These are phyloP conservation scores for Leptographium wingfieldii DNA, from an alignment of 2,329 filamentous ascomycete genomes.

Conservation along the genomic window DNA sequence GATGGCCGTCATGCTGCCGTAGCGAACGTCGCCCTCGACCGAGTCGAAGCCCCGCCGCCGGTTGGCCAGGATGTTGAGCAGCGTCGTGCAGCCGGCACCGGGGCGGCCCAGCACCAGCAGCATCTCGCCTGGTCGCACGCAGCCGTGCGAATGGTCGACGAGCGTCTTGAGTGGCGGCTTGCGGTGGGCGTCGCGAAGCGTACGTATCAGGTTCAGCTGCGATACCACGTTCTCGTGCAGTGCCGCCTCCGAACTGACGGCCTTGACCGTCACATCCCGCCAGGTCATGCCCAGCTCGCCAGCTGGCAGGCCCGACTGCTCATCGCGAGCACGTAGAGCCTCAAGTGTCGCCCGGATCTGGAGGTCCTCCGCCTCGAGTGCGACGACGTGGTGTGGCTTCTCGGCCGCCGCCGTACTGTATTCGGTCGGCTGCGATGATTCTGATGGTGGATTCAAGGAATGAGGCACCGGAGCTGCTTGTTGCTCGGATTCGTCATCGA, in stretches of 20 bases:
- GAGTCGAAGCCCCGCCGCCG: slow-evolving; percentile 51
- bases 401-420: background rate
- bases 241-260: slow-evolving; percentile 46
- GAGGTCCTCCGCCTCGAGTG: background rate
- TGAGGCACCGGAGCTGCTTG: background rate
- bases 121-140: slow-evolving; percentile 43
- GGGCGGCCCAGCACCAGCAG: slow-evolving; percentile 45
- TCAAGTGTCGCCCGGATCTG: background rate
- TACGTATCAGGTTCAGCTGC: slow-evolving; percentile 42
- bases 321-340: background rate
- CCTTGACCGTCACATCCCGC: slow-evolving; percentile 50
- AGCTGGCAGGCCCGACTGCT: slow-evolving; percentile 1
- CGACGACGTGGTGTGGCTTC: background rate
- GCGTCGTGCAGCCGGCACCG: slow-evolving; percentile 43
- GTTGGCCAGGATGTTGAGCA: slow-evolving; percentile 54
- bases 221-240: slow-evolving; percentile 53
- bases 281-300: slow-evolving; percentile 47
- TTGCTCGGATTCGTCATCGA: background rate
- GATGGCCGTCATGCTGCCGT: slow-evolving; percentile 34
- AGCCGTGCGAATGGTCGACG: slow-evolving; percentile 46
- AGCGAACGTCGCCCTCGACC: slow-evolving; percentile 53
- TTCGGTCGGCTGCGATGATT: background rate
- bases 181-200: slow-evolving; percentile 37
- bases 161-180: slow-evolving; percentile 52
- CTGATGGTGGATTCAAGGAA: background rate